A percentile compares a stretch with the other conserved stretches of the same genome.
phyloP scores from a whole-genome alignment of 192 early-diverging fungal genomes.

The Coemansia sp. region DNA sequence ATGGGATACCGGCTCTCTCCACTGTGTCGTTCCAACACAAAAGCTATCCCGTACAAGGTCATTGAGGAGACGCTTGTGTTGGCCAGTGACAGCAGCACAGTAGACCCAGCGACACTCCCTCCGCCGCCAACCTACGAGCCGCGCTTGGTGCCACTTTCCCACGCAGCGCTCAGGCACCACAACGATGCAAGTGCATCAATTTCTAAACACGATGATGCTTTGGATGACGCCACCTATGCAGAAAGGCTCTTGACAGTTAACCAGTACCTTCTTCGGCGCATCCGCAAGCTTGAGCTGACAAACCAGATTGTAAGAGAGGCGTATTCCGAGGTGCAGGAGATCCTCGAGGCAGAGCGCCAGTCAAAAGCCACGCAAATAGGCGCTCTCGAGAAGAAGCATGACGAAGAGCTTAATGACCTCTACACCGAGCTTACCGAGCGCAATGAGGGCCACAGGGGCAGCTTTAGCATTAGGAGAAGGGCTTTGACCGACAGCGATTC shows the following conservation, averaged over 20 bases:
- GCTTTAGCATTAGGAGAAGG: constrained; percentile 11
- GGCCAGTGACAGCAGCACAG: background rate
- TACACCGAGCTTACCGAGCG: constrained; percentile 33
- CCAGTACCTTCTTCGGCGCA: constrained; percentile 40
- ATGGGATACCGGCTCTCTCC: background rate
- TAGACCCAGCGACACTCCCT: background rate
- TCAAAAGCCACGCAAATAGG: constrained; percentile 32
- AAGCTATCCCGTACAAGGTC: constrained; percentile 1
- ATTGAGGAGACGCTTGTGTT: constrained; percentile 20
- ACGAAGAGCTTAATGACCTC: constrained; percentile 39
- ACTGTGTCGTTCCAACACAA: background rate
- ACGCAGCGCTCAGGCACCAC: background rate
- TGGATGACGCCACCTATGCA: constrained; percentile 1
- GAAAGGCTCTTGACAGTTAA: constrained; percentile 24
- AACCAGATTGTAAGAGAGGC: constrained; percentile 53
- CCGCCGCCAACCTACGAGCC: background rate
- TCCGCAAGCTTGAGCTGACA: constrained; percentile 55
- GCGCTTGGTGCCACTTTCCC: background rate
- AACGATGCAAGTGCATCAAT: background rate
- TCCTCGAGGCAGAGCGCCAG: constrained; percentile 47
- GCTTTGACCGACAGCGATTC: constrained; percentile 15
- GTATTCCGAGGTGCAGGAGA: constrained; percentile 48
- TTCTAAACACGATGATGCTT: background rate
- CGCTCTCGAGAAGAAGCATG: constrained; percentile 35
- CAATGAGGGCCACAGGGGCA: constrained; percentile 4